Conservation (phyloP, 176 grass and related monocot species). For the Oryza coarctata region DNA sequence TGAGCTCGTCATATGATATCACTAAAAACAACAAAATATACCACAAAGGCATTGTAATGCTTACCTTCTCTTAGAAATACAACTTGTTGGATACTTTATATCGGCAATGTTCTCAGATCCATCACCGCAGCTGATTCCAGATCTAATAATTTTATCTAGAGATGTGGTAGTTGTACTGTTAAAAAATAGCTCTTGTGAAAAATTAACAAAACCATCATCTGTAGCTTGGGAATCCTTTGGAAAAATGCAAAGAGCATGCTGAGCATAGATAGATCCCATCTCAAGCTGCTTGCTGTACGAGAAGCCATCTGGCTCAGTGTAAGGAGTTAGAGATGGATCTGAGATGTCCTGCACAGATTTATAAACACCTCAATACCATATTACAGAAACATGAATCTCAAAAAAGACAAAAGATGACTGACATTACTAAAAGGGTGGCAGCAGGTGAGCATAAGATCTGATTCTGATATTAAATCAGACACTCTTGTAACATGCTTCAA, state of each 20-base stretch:
- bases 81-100: slow-evolving; percentile 49
- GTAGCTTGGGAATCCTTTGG: slow-evolving; percentile 34
- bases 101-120: slow-evolving; percentile 37
- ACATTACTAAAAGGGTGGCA: slow-evolving; percentile 59
- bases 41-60: slow-evolving; percentile 9
- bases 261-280: slow-evolving; percentile 83
- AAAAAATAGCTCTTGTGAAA: slow-evolving; percentile 59
- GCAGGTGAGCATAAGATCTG: slow-evolving; percentile 68
- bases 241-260: slow-evolving; percentile 74
- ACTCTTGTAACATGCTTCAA: slow-evolving; percentile 60
- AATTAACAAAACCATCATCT: slow-evolving; percentile 41
- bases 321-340: slow-evolving; percentile 53
- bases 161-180: slow-evolving; percentile 52
- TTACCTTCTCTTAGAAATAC: slow-evolving; percentile 58
- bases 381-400: slow-evolving; percentile 18
- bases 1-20: neutral
- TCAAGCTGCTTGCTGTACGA: slow-evolving; percentile 64
- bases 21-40: slow-evolving; percentile 16
- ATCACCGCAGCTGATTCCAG: slow-evolving; percentile 23
- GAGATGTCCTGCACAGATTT: slow-evolving; percentile 71
- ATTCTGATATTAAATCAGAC: slow-evolving; percentile 73
- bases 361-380: slow-evolving; percentile 19
- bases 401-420: slow-evolving; percentile 35
- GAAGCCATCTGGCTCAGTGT: slow-evolving; percentile 54
- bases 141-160: slow-evolving; percentile 61